Conservation (phyloP, 345 rosid species). For the Gossypium herbaceum region DNA sequence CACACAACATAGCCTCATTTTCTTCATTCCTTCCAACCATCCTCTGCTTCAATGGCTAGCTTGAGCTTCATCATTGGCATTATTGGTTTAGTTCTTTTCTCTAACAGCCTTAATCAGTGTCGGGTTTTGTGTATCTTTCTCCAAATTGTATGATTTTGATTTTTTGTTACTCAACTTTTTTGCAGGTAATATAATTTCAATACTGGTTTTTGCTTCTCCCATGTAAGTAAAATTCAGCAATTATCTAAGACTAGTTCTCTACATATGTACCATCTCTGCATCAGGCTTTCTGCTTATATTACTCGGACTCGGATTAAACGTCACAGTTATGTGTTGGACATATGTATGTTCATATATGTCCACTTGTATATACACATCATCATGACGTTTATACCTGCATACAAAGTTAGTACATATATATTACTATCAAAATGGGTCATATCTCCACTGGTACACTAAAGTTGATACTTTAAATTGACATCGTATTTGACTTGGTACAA, state of each 20-base stretch:
- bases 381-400: no score
- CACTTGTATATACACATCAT: no score
- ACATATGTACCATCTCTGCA: neutral
- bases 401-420: neutral
- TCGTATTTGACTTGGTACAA: neutral
- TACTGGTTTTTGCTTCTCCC: constrained; percentile 52
- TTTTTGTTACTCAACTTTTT: neutral
- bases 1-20: neutral
- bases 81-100: constrained; percentile 30
- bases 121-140: neutral
- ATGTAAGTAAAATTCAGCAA: constrained; percentile 34
- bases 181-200: constrained; percentile 53
- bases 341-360: no score
- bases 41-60: constrained; percentile 17
- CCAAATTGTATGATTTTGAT: neutral
- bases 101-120: no score
- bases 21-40: neutral
- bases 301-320: no score
- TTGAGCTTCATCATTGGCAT: constrained; percentile 59
- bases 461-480: no score
- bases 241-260: neutral
- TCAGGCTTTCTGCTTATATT: no score
- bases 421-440: neutral
- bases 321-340: no score
- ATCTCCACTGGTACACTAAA: neutral